Evolutionary conservation across 1,284 basidiomycete genomes (phyloP).

Genomic region (Thelephora terrestris): DNA sequence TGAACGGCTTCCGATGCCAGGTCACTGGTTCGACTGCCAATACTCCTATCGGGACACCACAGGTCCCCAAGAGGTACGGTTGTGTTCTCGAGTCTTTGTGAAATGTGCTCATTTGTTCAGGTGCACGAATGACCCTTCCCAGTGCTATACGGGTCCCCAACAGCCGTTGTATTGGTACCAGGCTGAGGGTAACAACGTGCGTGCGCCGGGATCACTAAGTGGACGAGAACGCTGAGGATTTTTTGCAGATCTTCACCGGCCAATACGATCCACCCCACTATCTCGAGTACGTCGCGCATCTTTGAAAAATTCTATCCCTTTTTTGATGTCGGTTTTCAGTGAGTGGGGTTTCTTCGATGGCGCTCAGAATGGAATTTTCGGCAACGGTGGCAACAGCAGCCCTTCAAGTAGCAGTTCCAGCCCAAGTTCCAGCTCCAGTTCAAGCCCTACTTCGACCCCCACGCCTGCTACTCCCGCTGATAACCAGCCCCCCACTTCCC

Average conservation of each 20-base stretch:
- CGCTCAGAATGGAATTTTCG: conserved; percentile 55
- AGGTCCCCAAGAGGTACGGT: conserved; percentile 19
- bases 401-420: background rate
- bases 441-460: background rate
- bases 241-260: conserved; percentile 43
- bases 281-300: conserved; percentile 22
- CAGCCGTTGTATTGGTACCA: conserved; percentile 60
- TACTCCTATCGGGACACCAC: conserved; percentile 38
- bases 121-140: conserved; percentile 41
- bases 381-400: conserved; percentile 18
- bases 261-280: conserved; percentile 45
- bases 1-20: conserved; percentile 68
- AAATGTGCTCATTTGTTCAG: conserved; percentile 11
- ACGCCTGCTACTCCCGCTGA: background rate
- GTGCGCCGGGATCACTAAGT: conserved; percentile 7
- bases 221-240: background rate
- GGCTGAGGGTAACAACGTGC: conserved; percentile 45
- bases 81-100: background rate
- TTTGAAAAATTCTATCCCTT: too few relatives aligned
- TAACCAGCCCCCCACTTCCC: background rate
- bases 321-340: background rate
- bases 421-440: conserved; percentile 9
- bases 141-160: conserved; percentile 62
- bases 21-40: conserved; percentile 46
- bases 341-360: conserved; percentile 50